These are phyloP conservation scores for Trichoderma erinaceum DNA, from an alignment of 495 filamentous ascomycete genomes.

Conservation along the genomic window DNA sequence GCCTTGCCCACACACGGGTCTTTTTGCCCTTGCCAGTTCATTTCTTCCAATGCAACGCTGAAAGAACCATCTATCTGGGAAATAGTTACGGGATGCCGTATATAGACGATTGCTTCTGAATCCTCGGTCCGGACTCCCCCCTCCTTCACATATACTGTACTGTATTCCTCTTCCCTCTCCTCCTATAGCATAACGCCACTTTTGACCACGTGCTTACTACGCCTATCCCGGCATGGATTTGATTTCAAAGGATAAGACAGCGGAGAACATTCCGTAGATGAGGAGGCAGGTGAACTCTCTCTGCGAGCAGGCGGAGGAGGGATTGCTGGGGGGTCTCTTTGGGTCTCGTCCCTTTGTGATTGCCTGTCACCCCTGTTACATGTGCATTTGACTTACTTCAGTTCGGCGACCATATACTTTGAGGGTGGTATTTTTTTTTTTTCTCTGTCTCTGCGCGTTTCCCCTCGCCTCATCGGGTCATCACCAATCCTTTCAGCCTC, in stretches of 20 bases:
- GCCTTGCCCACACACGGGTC: not conserved
- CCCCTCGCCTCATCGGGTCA: not conserved
- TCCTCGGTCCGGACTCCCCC: not conserved
- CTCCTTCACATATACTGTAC: not conserved
- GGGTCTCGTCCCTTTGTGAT: not conserved
- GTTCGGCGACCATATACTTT: not conserved
- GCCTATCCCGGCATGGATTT: constrained; percentile 2
- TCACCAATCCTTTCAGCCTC: not conserved
- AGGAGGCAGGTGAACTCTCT: not conserved
- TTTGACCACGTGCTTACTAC: constrained; percentile 12
- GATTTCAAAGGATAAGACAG: not conserved
- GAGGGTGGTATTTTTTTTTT: not conserved
- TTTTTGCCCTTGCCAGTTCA: not conserved
- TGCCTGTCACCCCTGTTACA: not conserved
- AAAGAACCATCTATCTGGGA: not conserved
- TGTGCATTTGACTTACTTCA: not conserved
- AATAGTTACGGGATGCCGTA: not conserved
- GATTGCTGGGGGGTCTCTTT: not conserved
- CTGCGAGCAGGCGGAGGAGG: not conserved
- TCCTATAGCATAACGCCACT: constrained; percentile 4
- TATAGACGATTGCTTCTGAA: not conserved
- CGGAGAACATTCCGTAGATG: not conserved
- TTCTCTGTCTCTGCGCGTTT: not conserved
- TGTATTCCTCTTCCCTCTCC: not conserved
- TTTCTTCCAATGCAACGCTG: not conserved